Evolutionary conservation across 352 stramenopile genomes (phyloP).

Genomic region (Thalassiosira gravida): DNA sequence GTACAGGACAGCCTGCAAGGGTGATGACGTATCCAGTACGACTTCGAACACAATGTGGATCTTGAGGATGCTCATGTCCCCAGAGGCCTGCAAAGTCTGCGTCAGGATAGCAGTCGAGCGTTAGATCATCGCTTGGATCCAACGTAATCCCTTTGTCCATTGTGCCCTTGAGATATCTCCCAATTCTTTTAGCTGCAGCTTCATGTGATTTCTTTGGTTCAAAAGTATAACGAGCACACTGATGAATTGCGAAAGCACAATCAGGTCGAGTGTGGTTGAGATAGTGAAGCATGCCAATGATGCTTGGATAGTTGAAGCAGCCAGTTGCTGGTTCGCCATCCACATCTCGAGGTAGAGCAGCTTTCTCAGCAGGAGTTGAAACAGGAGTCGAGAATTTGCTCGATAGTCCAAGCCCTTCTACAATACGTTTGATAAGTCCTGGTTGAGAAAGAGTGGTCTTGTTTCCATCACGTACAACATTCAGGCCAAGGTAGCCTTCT

Average conservation of each 20-base stretch:
- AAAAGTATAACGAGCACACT: background rate
- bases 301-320: background rate
- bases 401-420: slow-evolving; percentile 2
- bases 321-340: slow-evolving; percentile 5
- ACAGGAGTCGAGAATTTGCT: background rate
- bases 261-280: slow-evolving; percentile 2
- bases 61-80: slow-evolving; percentile 9
- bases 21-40: slow-evolving; percentile 16
- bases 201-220: background rate
- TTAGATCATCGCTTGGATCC: slow-evolving; percentile 1
- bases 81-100: slow-evolving; percentile 12
- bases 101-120: slow-evolving; percentile 6
- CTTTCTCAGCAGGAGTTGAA: background rate
- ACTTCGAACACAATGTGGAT: slow-evolving; percentile 4
- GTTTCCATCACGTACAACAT: background rate
- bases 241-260: slow-evolving; percentile 2
- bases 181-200: slow-evolving; percentile 1
- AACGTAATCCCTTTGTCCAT: slow-evolving; percentile 1
- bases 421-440: background rate
- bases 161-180: background rate
- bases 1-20: slow-evolving; percentile 3
- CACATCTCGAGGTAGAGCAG: background rate
- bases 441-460: slow-evolving; percentile 2
- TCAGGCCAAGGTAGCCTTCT: background rate
- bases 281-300: slow-evolving; percentile 12